These are phyloP conservation scores for Vigna angularis DNA, from an alignment of 306 rosid species.

Conservation along the genomic window DNA sequence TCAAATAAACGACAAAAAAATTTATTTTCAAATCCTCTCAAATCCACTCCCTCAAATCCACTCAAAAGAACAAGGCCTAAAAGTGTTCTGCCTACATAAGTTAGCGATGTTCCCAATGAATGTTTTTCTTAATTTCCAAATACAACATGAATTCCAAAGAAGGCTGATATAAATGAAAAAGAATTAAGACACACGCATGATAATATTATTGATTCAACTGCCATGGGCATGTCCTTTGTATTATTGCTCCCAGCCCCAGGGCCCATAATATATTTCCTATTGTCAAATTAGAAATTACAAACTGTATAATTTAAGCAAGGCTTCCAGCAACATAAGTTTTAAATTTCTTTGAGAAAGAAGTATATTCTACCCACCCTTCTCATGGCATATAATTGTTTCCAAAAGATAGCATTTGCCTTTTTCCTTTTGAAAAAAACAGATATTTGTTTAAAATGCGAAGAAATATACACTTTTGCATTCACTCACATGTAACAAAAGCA, in stretches of 20 bases:
- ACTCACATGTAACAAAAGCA: background rate
- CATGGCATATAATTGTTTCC: background rate
- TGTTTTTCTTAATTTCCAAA: background rate
- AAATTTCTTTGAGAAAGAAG: slow-evolving; percentile 5
- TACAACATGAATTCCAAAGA: too few species aligned
- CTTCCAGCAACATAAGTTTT: slow-evolving; percentile 1
- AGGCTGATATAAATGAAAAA: slow-evolving; percentile 9
- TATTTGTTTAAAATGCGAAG: background rate
- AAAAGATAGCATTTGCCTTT: background rate
- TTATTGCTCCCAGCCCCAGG: background rate
- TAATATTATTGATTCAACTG: background rate
- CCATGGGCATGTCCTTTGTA: slow-evolving; percentile 8
- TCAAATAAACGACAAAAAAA: too few species aligned
- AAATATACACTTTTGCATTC: background rate
- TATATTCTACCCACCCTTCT: slow-evolving; percentile 5
- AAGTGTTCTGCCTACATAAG: background rate
- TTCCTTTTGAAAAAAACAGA: background rate
- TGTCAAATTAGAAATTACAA: slow-evolving; percentile 26
- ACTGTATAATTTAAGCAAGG: slow-evolving; percentile 19
- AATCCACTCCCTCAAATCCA: too few species aligned
- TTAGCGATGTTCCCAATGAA: background rate
- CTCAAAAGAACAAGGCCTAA: too few species aligned
- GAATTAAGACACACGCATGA: slow-evolving; percentile 23
- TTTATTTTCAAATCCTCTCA: too few species aligned
- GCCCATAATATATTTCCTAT: background rate